Percentiles rank a stretch among this genome's conserved stretches.
phyloP scores from a whole-genome alignment of 495 filamentous ascomycete species.

The Aspergillus mulundensis region DNA sequence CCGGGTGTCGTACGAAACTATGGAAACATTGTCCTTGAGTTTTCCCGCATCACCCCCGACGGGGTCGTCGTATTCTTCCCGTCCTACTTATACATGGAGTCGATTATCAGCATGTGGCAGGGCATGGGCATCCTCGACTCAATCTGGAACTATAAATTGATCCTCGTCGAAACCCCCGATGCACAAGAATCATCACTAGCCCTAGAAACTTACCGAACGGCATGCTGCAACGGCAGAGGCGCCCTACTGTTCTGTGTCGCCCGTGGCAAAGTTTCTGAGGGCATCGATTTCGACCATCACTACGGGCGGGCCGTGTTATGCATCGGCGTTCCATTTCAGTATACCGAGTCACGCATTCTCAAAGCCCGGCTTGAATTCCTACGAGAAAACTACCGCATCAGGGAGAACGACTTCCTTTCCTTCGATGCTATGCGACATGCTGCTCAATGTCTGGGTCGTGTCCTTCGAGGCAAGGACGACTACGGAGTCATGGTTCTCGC shows the following conservation, averaged over 20 bases:
- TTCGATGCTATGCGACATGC: slow-evolving; percentile 99
- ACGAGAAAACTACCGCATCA: slow-evolving; percentile 92
- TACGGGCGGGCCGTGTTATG: slow-evolving; percentile 96
- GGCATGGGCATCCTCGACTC: slow-evolving; percentile 95
- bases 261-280: slow-evolving; percentile 94
- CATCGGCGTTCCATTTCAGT: slow-evolving; percentile 98
- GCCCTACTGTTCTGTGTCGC: slow-evolving; percentile 92
- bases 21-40: slow-evolving; percentile 86
- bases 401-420: slow-evolving; percentile 95
- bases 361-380: slow-evolving; percentile 96
- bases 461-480: slow-evolving; percentile 94
- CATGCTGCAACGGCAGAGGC: slow-evolving; percentile 93
- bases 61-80: slow-evolving; percentile 99
- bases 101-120: slow-evolving; percentile 98
- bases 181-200: slow-evolving; percentile 94
- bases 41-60: slow-evolving; percentile 90
- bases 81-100: slow-evolving; percentile 98
- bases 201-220: slow-evolving; percentile 93
- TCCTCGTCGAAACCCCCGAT: slow-evolving; percentile 96
- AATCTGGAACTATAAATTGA: slow-evolving; percentile 99
- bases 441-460: slow-evolving; percentile 93
- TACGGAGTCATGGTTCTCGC: slow-evolving; percentile 99
- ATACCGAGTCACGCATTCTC: slow-evolving; percentile 94
- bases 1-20: slow-evolving; percentile 93
- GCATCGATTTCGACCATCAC: slow-evolving; percentile 99